A percentile compares a stretch with the other conserved stretches of the same genome.
These are phyloP conservation scores for Cicer pinnatifidum DNA, from an alignment of 306 rosid species.

Conservation along the genomic window DNA sequence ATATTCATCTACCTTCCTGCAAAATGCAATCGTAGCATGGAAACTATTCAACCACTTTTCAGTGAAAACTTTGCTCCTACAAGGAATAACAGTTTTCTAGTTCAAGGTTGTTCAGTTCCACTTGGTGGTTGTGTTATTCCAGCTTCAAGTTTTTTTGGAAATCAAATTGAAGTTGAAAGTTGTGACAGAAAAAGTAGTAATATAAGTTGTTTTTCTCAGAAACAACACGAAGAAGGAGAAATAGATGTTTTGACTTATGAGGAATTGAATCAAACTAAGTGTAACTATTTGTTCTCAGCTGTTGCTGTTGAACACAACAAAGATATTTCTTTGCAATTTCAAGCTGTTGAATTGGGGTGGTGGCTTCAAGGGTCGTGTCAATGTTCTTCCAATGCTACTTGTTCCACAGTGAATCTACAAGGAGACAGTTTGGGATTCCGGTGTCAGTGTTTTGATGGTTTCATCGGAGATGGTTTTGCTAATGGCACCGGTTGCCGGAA, in stretches of 20 bases:
- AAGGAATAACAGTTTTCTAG: constrained; percentile 58
- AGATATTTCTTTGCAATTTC: constrained; percentile 53
- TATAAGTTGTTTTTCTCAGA: constrained; percentile 55
- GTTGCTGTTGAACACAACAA: constrained; percentile 46
- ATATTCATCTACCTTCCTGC: constrained; percentile 60
- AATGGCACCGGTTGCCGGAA: constrained; percentile 67
- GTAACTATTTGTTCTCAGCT: constrained; percentile 62
- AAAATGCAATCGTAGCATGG: constrained; percentile 52
- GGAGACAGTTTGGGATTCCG: constrained; percentile 45
- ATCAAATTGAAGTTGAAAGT: constrained; percentile 17
- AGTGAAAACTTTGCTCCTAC: constrained; percentile 48
- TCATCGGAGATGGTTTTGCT: constrained; percentile 65
- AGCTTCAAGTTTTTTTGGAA: constrained; percentile 42
- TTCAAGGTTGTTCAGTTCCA: constrained; percentile 50
- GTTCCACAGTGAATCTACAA: not conserved
- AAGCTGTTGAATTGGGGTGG: constrained; percentile 74
- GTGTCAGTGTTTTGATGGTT: constrained; percentile 63
- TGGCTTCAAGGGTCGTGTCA: constrained; percentile 55
- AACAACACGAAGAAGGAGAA: not conserved
- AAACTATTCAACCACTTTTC: constrained; percentile 52
- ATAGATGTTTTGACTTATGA: constrained; percentile 18
- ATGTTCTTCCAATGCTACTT: constrained; percentile 50
- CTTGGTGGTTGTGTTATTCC: constrained; percentile 53
- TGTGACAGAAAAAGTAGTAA: constrained; percentile 45
- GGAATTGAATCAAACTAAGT: constrained; percentile 1